Evolutionary conservation across 1,284 basidiomycete genomes (phyloP), one percentile per base, ranked within the genome.

Genomic region (Pseudozyma sp.): DNA sequence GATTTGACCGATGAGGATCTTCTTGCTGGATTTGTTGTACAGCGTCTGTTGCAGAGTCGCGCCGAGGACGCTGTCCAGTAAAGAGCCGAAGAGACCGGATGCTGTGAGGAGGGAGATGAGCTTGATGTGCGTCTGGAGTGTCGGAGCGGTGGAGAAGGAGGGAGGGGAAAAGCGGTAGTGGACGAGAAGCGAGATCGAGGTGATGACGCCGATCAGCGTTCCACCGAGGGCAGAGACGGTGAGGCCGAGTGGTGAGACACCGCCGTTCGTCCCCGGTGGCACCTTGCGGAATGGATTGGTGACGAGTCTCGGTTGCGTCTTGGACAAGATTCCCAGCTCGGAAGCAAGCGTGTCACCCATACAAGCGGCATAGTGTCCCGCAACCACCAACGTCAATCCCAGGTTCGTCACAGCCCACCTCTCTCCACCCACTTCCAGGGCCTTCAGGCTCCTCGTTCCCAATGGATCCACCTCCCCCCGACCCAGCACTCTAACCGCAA

Each of bases 211-310:
- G 40, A 83, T 78, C 7, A 76, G 45, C 0, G 68, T 80, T 0
- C 95, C 95, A 1, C 95, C 95, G 0, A 87, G 81, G 2, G 90
- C 85, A 1, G 92, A 93, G 9, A 91, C 90, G 2, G 89, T 66
- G 0, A 92, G 92, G 8, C 95, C 95, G 46, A 89, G 88, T 0
- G 87, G 57, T 1, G 92, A 92, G 68, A 97, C 88, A 0, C 89
- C 95, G 9, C 95, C 95, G 81, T 98, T 97, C 1, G 95, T 97
- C 0, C 95, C 95, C 0, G 91, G 90, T 0, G 94, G 94, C 0
- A 95, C 93, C 0, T 94, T 88, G 33, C 94, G 88, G 92, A 91
- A 49, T 94, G 88, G 79, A 94, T 40, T 61, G 14, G 65, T 66
- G 55, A 82, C 57, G 6, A 82, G 56, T 16, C 78, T 35, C 8